Percentiles rank a stretch among this genome's conserved stretches.
Evolutionary conservation across 495 filamentous ascomycete species (phyloP).

Genomic region (Pseudoneurospora amorphoporcata): DNA sequence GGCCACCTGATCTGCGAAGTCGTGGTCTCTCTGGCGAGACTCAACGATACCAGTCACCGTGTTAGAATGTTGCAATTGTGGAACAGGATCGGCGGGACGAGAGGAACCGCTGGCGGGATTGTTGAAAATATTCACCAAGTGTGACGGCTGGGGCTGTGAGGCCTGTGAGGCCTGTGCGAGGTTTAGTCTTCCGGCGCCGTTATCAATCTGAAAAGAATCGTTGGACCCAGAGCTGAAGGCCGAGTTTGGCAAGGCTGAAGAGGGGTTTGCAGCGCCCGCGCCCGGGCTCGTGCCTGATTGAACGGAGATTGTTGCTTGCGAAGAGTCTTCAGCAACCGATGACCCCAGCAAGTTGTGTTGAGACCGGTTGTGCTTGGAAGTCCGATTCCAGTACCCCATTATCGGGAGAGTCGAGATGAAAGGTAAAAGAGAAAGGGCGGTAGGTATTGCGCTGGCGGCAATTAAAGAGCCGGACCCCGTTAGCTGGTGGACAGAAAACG

Average conservation of each 20-base stretch:
- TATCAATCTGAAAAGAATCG: constrained; percentile 36
- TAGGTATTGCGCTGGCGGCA: background rate
- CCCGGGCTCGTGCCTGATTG: constrained; percentile 19
- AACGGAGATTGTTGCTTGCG: constrained; percentile 8
- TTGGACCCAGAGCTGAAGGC: constrained; percentile 29
- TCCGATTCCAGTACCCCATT: constrained; percentile 35
- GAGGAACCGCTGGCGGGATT: constrained; percentile 10
- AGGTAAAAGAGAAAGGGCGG: background rate
- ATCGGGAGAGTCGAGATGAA: constrained; percentile 9
- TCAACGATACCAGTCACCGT: constrained; percentile 20
- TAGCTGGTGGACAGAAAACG: background rate
- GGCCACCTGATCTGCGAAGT: constrained; percentile 22
- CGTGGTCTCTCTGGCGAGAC: constrained; percentile 18
- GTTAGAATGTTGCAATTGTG: constrained; percentile 27
- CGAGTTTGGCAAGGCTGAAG: constrained; percentile 35
- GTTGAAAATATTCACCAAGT: constrained; percentile 23
- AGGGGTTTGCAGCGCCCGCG: constrained; percentile 29
- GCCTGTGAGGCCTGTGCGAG: constrained; percentile 7
- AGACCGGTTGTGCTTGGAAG: constrained; percentile 40
- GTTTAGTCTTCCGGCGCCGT: constrained; percentile 4
- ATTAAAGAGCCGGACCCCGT: background rate
- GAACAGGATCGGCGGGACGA: constrained; percentile 8
- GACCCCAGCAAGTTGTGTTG: constrained; percentile 39
- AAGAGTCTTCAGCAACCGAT: constrained; percentile 18
- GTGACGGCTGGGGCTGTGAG: constrained; percentile 18